Conservation (phyloP, 2,329 filamentous ascomycete species). For the Calonectria fujianensis region DNA sequence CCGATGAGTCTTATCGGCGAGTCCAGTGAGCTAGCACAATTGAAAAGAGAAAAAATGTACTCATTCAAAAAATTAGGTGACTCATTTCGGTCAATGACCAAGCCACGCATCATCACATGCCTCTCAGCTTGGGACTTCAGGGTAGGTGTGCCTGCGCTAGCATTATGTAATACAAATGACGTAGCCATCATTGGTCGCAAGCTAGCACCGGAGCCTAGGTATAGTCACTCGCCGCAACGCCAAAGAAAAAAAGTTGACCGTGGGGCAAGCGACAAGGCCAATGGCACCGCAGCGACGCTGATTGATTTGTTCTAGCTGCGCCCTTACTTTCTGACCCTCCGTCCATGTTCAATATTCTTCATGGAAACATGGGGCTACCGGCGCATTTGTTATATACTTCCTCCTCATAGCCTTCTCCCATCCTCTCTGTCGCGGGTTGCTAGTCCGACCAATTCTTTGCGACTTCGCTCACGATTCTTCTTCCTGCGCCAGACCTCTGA, state of each 20-base stretch:
- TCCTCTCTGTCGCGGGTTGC: neutral
- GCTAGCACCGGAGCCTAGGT: neutral
- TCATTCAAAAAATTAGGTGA: neutral
- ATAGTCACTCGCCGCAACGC: constrained; percentile 44
- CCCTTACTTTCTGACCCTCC: constrained; percentile 16
- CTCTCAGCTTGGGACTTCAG: neutral
- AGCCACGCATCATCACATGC: neutral
- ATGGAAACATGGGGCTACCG: constrained; percentile 58
- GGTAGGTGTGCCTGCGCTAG: constrained; percentile 7
- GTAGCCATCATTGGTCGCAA: constrained; percentile 36
- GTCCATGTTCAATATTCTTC: constrained; percentile 34
- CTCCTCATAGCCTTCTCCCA: constrained; percentile 38
- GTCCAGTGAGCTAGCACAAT: neutral
- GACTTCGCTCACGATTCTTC: constrained; percentile 10
- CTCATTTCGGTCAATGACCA: constrained; percentile 2
- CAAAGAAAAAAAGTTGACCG: constrained; percentile 40
- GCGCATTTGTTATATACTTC: constrained; percentile 46
- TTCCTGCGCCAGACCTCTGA: neutral
- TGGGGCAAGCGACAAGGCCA: constrained; percentile 31
- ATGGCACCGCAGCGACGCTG: constrained; percentile 17
- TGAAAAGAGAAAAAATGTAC: neutral
- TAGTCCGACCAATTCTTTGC: constrained; percentile 26
- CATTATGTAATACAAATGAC: constrained; percentile 38
- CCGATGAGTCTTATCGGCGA: neutral
- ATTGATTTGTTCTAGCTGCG: constrained; percentile 24